Base-by-base conservation (phyloP, 192 early-diverging fungal genomes). In the Coemansia sp. region DNA sequence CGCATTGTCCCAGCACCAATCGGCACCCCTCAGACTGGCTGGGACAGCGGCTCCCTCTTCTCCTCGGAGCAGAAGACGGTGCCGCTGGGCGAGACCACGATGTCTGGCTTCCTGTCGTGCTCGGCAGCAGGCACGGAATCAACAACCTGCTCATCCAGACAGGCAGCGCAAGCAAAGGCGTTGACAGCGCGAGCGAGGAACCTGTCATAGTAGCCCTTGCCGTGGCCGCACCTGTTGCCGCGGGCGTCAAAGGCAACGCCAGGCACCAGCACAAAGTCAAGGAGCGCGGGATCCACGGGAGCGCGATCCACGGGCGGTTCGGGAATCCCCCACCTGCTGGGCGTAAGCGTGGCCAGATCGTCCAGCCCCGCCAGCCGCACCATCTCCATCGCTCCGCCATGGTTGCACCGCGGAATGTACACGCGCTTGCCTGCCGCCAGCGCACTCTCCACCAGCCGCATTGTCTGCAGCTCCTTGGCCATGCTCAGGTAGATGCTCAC, bases 401-500 rank as follows among this genome's bases (percentile, higher is more conserved):
- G n/a, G 6, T 43, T 21, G 54, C 74, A 77, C 3, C 74, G 41
- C 2, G 80, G 80, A 12, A 77, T 72, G 45, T 77, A 82, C 18
- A 82, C 74, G 48, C 55, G 39, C 45, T 82, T 82, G 15, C 74
- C 74, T 0, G 52, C 9, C 6, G n/a, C n/a, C 4, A 71, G 62
- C 0, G 74, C 71, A 7, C 56, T 41, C 0, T 49, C 15, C 6
- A 77, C 36, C 1, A 82, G 63, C 13, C 18, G 15, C 1, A 12
- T 22, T 3, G 80, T 82, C 40, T 77, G 80, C 18, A 76, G 63
- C 43, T 82, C 80, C 46, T 51, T 59, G 10, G 63, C 68, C 68
- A 72, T 82, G 49, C 66, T 77, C 2, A 82, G 49, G 56, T 77
- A 82, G 47, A 82, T 74, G 72, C 74, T 77, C 16, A 82, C 36